Conservation (phyloP, 495 filamentous ascomycete genomes). For the Emericellopsis terricola region DNA sequence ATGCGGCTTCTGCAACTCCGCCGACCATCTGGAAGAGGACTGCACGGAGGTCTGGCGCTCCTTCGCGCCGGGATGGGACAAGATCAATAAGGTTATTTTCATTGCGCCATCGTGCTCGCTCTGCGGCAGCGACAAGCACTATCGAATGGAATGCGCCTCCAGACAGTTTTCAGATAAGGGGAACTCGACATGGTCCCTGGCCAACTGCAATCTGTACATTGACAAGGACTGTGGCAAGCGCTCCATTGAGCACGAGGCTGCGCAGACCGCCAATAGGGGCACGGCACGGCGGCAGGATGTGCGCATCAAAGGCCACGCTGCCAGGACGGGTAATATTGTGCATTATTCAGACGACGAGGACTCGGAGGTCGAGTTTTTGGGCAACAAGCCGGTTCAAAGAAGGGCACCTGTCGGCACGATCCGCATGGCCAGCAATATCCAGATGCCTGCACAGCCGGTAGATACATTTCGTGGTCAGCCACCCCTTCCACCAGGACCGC, state of each 20-base stretch:
- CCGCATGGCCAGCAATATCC: slow-evolving; percentile 1
- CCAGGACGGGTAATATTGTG: slow-evolving; percentile 2
- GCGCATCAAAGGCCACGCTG: slow-evolving; percentile 5
- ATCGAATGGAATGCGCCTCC: slow-evolving; percentile 16
- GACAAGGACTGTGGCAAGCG: slow-evolving; percentile 13
- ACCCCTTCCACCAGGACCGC: slow-evolving; percentile 11
- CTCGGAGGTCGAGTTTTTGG: slow-evolving; percentile 1
- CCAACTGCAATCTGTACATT: slow-evolving; percentile 15
- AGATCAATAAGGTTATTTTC: slow-evolving; percentile 14
- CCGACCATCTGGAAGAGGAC: slow-evolving; percentile 12
- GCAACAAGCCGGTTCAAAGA: slow-evolving; percentile 3
- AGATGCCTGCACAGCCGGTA: neutral
- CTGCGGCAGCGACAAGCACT: slow-evolving; percentile 21
- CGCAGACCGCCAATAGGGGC: slow-evolving; percentile 1
- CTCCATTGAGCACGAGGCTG: slow-evolving; percentile 10
- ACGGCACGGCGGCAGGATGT: slow-evolving; percentile 2
- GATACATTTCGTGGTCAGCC: slow-evolving; percentile 2
- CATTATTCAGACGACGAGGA: slow-evolving; percentile 4
- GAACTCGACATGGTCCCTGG: slow-evolving; percentile 16
- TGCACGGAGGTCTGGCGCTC: slow-evolving; percentile 22
- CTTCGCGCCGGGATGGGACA: slow-evolving; percentile 8
- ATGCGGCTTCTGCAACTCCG: slow-evolving; percentile 18
- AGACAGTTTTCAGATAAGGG: slow-evolving; percentile 3
- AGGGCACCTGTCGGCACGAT: slow-evolving; percentile 1
- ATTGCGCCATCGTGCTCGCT: slow-evolving; percentile 22